Conservation (phyloP, 345 rosid genomes). For the Corymbia maculata region DNA sequence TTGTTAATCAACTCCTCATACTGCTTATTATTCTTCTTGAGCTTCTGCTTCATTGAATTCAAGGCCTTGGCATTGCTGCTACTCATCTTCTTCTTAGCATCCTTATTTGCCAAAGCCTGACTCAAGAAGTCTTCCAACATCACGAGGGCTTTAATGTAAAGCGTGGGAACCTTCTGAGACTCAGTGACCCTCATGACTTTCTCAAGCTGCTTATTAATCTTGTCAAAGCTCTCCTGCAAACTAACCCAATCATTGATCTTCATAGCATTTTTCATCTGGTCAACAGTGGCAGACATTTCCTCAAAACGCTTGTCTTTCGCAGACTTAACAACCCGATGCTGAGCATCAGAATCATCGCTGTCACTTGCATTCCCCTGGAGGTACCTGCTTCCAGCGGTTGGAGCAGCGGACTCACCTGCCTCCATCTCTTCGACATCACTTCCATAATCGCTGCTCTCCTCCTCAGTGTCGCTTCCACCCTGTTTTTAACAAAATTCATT, state of each 20-base stretch:
- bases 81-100: conserved; percentile 96
- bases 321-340: conserved; percentile 68
- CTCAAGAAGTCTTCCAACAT: conserved; percentile 86
- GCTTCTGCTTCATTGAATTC: conserved; percentile 91
- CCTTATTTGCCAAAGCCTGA: conserved; percentile 83
- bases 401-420: conserved; percentile 17
- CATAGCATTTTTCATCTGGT: conserved; percentile 89
- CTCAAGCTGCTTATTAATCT: conserved; percentile 89
- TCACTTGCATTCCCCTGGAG: conserved; percentile 49
- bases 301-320: conserved; percentile 87
- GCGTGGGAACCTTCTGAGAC: conserved; percentile 53
- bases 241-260: conserved; percentile 96
- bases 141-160: conserved; percentile 74
- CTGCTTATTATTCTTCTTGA: conserved; percentile 83
- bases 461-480: conserved; percentile 70
- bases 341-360: conserved; percentile 55
- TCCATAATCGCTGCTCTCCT: conserved; percentile 41
- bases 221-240: conserved; percentile 79
- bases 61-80: conserved; percentile 91
- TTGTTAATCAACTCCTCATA: conserved; percentile 76
- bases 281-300: conserved; percentile 68
- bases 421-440: conserved; percentile 34
- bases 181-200: conserved; percentile 84
- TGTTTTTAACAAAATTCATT: background rate
- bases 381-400: conserved; percentile 33